phyloP scores from a whole-genome alignment of 2,329 filamentous ascomycete species.

The Orbilia blumenaviensis region DNA sequence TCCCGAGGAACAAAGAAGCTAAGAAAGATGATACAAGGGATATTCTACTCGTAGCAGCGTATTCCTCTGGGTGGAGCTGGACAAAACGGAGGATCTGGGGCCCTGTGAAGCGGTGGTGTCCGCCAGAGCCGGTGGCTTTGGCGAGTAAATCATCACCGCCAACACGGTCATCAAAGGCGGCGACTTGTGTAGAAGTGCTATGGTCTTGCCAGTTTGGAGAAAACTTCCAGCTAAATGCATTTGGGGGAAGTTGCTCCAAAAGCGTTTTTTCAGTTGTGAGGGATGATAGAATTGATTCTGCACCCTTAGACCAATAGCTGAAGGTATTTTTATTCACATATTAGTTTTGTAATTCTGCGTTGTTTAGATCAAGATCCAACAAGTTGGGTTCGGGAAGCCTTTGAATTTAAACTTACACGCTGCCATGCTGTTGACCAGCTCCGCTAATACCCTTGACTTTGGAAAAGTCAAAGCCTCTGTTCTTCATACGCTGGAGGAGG shows the following conservation, averaged over 20 bases:
- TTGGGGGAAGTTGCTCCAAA: slow-evolving; percentile 73
- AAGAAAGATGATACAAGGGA: slow-evolving; percentile 95
- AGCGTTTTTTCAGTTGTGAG: slow-evolving; percentile 72
- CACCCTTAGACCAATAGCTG: slow-evolving; percentile 75
- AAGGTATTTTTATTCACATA: background rate
- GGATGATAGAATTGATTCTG: slow-evolving; percentile 70
- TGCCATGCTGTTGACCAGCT: slow-evolving; percentile 96
- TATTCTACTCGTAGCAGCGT: slow-evolving; percentile 81
- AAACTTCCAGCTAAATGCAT: slow-evolving; percentile 81
- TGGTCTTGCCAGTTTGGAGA: slow-evolving; percentile 98
- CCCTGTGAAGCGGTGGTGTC: slow-evolving; percentile 98
- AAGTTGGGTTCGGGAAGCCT: background rate
- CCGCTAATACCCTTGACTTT: slow-evolving; percentile 84
- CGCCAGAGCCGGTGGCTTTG: slow-evolving; percentile 84
- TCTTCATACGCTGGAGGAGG: slow-evolving; percentile 76
- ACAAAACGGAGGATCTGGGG: slow-evolving; percentile 92
- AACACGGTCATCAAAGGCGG: slow-evolving; percentile 80
- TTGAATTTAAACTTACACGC: slow-evolving; percentile 70
- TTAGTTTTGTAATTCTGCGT: slow-evolving; percentile 15
- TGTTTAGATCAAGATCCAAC: slow-evolving; percentile 31
- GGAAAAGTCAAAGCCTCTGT: slow-evolving; percentile 75
- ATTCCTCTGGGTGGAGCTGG: slow-evolving; percentile 80
- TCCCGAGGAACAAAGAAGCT: slow-evolving; percentile 85
- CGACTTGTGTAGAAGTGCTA: slow-evolving; percentile 90
- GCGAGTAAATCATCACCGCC: slow-evolving; percentile 76